Percentiles rank a stretch among this genome's conserved stretches.
Conservation (phyloP, 2,329 filamentous ascomycete species). For the Trichoderma sp. region DNA sequence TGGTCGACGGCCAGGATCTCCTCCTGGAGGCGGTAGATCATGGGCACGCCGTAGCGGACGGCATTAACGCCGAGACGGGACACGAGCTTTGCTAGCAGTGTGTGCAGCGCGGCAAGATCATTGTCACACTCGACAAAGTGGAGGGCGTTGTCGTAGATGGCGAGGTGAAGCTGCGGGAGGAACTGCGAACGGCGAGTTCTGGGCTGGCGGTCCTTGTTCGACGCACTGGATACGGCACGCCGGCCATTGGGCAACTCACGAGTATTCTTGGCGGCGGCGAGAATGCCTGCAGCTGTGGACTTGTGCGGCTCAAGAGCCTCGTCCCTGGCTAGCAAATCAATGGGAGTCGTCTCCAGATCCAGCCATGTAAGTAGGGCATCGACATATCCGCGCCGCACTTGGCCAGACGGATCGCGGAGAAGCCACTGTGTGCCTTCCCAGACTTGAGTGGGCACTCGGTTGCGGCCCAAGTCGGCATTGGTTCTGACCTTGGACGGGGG, state of each 20-base stretch:
- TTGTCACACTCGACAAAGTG: constrained; percentile 71
- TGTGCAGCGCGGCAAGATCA: constrained; percentile 75
- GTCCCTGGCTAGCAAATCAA: constrained; percentile 64
- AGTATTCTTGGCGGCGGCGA: constrained; percentile 37
- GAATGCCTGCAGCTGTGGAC: constrained; percentile 32
- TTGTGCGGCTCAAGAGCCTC: constrained; percentile 51
- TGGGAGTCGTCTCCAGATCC: constrained; percentile 70
- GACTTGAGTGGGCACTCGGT: constrained; percentile 73
- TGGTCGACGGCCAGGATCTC: constrained; percentile 70
- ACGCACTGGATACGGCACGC: constrained; percentile 69
- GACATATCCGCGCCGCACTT: constrained; percentile 81
- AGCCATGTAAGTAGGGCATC: constrained; percentile 86
- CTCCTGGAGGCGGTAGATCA: constrained; percentile 87
- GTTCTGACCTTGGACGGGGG: constrained; percentile 59
- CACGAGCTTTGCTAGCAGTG: constrained; percentile 73
- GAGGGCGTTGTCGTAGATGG: constrained; percentile 84
- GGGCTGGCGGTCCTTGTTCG: constrained; percentile 56
- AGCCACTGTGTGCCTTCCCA: constrained; percentile 99
- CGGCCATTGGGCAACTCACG: constrained; percentile 51
- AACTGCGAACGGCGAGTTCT: constrained; percentile 65
- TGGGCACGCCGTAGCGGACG: constrained; percentile 74
- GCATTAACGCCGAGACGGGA: constrained; percentile 81
- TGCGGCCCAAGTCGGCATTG: constrained; percentile 67
- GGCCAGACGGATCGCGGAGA: constrained; percentile 73
- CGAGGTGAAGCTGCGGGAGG: constrained; percentile 78